Percentiles rank a stretch among this genome's conserved stretches.
Evolutionary conservation across 192 early-diverging fungal species (phyloP).

Genomic region (Glomus cerebriforme): DNA sequence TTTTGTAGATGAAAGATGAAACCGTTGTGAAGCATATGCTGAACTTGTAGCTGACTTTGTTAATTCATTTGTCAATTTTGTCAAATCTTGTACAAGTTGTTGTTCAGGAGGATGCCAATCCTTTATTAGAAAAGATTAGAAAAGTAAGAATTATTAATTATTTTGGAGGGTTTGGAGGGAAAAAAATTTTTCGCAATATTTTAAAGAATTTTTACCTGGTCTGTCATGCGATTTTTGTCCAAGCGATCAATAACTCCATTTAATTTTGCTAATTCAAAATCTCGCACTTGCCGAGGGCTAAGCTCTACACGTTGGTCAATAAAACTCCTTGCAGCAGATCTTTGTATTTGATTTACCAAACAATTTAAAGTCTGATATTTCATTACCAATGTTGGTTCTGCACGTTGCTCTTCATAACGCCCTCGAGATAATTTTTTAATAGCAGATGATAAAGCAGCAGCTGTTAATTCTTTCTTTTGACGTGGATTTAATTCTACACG

Average conservation of each 20-base stretch:
- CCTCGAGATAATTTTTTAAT: constrained; percentile 49
- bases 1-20: constrained; percentile 46
- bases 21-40: constrained; percentile 46
- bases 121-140: too few relatives aligned
- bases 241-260: constrained; percentile 44
- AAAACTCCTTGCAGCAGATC: constrained; percentile 46
- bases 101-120: constrained; percentile 55
- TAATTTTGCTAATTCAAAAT: constrained; percentile 47
- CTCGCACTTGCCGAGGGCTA: constrained; percentile 38
- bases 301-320: constrained; percentile 52
- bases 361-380: constrained; percentile 47
- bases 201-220: constrained; percentile 43
- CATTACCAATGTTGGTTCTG: constrained; percentile 2
- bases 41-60: constrained; percentile 40
- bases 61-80: constrained; percentile 46
- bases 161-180: too few relatives aligned
- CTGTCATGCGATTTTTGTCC: constrained; percentile 45
- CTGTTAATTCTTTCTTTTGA: constrained; percentile 48
- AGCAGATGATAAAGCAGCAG: constrained; percentile 44
- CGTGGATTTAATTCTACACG: constrained; percentile 48
- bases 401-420: constrained; percentile 44
- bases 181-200: background rate
- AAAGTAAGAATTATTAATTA: constrained; percentile 10
- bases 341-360: constrained; percentile 52
- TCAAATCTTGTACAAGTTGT: constrained; percentile 50